These are phyloP conservation scores for Kwoniella mangroviensis DNA, from an alignment of 768 basidiomycete species.

Conservation along the genomic window DNA sequence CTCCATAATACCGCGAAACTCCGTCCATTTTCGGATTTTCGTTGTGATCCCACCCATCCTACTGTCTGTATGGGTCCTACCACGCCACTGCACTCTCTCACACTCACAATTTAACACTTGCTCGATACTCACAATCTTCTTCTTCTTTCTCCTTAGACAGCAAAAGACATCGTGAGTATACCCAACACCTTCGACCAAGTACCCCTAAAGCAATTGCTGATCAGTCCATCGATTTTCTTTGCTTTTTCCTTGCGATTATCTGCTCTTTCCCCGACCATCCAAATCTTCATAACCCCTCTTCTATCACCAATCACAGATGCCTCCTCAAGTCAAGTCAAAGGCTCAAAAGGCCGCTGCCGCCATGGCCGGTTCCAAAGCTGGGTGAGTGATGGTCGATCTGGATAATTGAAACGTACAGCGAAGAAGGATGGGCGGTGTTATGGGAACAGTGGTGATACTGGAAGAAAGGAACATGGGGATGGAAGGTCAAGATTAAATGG, in stretches of 20 bases:
- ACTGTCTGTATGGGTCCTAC: too few species aligned
- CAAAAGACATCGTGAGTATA: constrained; percentile 26
- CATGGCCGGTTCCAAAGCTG: constrained; percentile 57
- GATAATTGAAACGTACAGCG: background rate
- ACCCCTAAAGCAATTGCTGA: constrained; percentile 1
- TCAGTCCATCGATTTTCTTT: background rate
- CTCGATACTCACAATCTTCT: background rate
- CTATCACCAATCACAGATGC: constrained; percentile 21
- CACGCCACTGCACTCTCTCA: background rate
- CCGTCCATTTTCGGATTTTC: constrained; percentile 3
- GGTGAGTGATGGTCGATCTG: constrained; percentile 45
- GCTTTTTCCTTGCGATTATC: background rate
- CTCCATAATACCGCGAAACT: constrained; percentile 19
- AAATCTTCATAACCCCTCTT: background rate
- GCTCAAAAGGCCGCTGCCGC: constrained; percentile 58
- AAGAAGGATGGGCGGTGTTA: background rate
- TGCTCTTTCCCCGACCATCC: background rate
- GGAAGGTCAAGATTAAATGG: background rate
- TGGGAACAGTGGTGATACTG: background rate
- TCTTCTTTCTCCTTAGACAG: constrained; percentile 16
- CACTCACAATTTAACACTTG: constrained; percentile 2
- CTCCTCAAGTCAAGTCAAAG: constrained; percentile 57
- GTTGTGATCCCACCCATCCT: too few species aligned
- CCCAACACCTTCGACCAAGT: background rate
- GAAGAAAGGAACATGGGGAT: background rate